Conservation (phyloP, 1,284 basidiomycete species). For the Cutaneotrichosporon dermatis region DNA sequence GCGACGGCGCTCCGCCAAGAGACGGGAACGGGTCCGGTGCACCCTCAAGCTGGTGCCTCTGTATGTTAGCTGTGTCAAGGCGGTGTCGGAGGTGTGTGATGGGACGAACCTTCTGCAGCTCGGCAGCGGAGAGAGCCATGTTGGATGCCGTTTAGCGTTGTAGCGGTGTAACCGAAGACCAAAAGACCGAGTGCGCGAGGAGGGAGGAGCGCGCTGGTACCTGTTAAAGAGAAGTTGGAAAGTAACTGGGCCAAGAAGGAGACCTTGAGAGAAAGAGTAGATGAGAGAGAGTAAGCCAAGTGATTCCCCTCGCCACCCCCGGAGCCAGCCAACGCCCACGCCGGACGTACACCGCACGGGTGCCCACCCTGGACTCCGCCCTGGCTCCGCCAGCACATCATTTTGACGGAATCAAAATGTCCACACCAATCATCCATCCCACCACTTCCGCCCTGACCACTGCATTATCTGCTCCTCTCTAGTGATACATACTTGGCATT, state of each 20-base stretch:
- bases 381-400: too few relatives aligned
- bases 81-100: neutral
- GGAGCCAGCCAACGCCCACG: too few relatives aligned
- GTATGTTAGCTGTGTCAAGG: constrained; percentile 5
- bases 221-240: neutral
- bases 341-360: too few relatives aligned
- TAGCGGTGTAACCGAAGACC: constrained; percentile 17
- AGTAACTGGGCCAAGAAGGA: neutral
- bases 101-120: constrained; percentile 49
- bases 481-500: too few relatives aligned
- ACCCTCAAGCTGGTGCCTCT: constrained; percentile 71
- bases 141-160: constrained; percentile 12
- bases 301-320: too few relatives aligned
- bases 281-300: neutral
- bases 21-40: constrained; percentile 82
- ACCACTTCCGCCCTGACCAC: too few relatives aligned
- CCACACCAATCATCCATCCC: too few relatives aligned
- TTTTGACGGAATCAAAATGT: too few relatives aligned
- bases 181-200: constrained; percentile 6
- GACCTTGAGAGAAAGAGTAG: neutral
- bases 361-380: too few relatives aligned
- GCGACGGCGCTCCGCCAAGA: constrained; percentile 48
- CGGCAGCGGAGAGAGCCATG: constrained; percentile 50
- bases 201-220: constrained; percentile 1
- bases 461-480: too few relatives aligned